Evolutionary conservation across 805 yeast genomes (phyloP).

Genomic region (Limtongia smithiae): DNA sequence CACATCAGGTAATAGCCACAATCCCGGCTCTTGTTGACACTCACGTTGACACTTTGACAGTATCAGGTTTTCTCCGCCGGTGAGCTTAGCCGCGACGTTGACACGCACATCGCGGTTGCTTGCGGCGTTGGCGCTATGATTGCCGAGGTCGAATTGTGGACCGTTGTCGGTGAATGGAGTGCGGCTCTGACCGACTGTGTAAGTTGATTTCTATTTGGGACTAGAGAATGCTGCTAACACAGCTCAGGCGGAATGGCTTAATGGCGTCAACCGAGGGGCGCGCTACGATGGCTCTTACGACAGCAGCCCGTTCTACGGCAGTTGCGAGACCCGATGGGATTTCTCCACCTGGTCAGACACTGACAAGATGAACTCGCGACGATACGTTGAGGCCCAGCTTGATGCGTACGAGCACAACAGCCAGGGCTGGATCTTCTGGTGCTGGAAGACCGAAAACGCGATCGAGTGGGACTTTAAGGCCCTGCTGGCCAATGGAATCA

Average conservation of each 20-base stretch:
- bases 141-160: constrained; percentile 47
- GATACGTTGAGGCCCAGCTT: constrained; percentile 81
- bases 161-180: constrained; percentile 81
- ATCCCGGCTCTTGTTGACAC: no score
- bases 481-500: constrained; percentile 54
- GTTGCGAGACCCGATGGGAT: constrained; percentile 52
- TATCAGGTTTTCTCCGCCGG: constrained; percentile 76
- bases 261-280: constrained; percentile 81
- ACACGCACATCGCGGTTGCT: constrained; percentile 56
- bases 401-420: constrained; percentile 71
- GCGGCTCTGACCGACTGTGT: constrained; percentile 88
- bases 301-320: constrained; percentile 45
- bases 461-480: constrained; percentile 81
- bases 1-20: no score
- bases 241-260: constrained; percentile 64
- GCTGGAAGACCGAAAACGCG: constrained; percentile 80
- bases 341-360: constrained; percentile 56
- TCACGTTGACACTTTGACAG: no score
- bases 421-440: constrained; percentile 92
- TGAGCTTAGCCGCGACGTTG: constrained; percentile 57
- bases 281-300: constrained; percentile 65
- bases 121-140: constrained; percentile 50
- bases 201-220: not conserved
- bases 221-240: not conserved
- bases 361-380: constrained; percentile 56